These are phyloP conservation scores for Lithospermum erythrorhizon DNA, from an alignment of 257 asterid species.

Conservation along the genomic window DNA sequence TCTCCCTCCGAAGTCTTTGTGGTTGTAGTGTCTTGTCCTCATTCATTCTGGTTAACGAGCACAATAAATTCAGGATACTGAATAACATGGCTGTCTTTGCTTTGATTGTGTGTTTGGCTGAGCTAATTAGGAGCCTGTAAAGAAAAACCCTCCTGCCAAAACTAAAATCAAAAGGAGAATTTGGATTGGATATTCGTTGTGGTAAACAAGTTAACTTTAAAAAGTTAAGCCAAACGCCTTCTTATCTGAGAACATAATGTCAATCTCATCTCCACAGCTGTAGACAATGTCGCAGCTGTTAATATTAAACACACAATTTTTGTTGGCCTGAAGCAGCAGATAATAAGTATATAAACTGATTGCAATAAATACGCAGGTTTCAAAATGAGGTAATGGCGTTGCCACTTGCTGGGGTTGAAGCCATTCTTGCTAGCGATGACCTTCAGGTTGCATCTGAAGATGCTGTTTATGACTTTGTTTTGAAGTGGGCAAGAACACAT, in stretches of 20 bases:
- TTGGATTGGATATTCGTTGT: too few relatives aligned
- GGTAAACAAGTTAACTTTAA: too few relatives aligned
- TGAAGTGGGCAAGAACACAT: constrained; percentile 68
- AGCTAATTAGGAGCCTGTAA: neutral
- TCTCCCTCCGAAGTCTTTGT: neutral
- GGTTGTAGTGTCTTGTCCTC: neutral
- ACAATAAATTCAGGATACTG: too few relatives aligned
- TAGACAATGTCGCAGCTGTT: too few relatives aligned
- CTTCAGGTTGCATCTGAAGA: constrained; percentile 92
- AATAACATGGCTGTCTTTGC: neutral
- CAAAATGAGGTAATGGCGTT: constrained; percentile 76
- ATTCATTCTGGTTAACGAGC: neutral
- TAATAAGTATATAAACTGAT: neutral
- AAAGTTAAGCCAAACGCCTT: too few relatives aligned
- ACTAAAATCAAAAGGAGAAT: too few relatives aligned
- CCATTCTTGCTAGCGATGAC: constrained; percentile 71
- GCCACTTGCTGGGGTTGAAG: constrained; percentile 87
- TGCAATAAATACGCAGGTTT: constrained; percentile 33
- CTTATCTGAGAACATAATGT: too few relatives aligned
- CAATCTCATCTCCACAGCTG: too few relatives aligned
- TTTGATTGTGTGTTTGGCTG: neutral
- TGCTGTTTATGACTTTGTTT: constrained; percentile 72
- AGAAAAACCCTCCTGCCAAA: too few relatives aligned
- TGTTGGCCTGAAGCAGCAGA: neutral
- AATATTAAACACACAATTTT: neutral